Evolutionary conservation across 2,329 filamentous ascomycete genomes (phyloP).

Genomic region (Seiridium cupressi): DNA sequence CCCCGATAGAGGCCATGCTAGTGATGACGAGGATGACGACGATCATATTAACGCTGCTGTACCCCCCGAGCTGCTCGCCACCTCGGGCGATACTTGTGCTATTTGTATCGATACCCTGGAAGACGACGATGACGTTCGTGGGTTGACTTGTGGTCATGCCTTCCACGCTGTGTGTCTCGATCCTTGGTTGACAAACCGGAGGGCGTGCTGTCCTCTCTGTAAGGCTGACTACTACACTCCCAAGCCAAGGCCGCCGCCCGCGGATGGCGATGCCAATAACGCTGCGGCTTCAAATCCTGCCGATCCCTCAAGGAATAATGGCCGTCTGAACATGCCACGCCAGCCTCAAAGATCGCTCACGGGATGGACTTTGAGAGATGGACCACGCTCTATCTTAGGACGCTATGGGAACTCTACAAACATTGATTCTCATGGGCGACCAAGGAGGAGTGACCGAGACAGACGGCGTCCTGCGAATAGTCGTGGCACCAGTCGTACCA

Average conservation of each 20-base stretch:
- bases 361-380: conserved; percentile 28
- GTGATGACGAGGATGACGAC: conserved; percentile 67
- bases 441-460: background rate
- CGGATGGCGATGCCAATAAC: conserved; percentile 36
- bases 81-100: conserved; percentile 88
- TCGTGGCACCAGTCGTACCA: background rate
- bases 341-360: conserved; percentile 36
- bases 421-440: background rate
- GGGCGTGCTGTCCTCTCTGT: conserved; percentile 94
- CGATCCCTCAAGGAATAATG: conserved; percentile 35
- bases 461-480: background rate
- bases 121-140: conserved; percentile 92
- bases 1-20: conserved; percentile 24
- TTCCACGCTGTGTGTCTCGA: conserved; percentile 97
- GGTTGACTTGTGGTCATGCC: conserved; percentile 92
- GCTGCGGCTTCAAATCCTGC: conserved; percentile 22
- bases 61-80: conserved; percentile 75
- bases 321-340: conserved; percentile 47
- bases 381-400: conserved; percentile 21
- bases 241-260: conserved; percentile 68
- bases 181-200: conserved; percentile 90
- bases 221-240: conserved; percentile 97
- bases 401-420: conserved; percentile 1
- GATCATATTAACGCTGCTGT: conserved; percentile 81
- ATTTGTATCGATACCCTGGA: conserved; percentile 95